Evolutionary conservation across 139 green algal species (phyloP).

Genomic region (Chlorella ohadii): DNA sequence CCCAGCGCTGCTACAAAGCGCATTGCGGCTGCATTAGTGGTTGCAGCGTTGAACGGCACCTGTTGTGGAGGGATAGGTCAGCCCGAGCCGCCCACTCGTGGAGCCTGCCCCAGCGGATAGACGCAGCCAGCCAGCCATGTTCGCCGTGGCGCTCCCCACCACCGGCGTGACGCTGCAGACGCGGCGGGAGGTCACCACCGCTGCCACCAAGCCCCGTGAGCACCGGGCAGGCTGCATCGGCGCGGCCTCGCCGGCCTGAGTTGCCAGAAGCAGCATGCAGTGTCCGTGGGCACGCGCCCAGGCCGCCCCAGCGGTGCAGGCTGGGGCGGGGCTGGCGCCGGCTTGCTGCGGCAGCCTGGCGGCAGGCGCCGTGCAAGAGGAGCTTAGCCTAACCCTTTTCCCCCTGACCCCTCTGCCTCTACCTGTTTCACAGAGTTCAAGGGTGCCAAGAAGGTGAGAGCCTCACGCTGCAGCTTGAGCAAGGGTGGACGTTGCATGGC

Average conservation of each 20-base stretch:
- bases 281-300: too few relatives aligned
- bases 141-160: neutral
- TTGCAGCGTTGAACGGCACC: neutral
- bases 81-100: too few relatives aligned
- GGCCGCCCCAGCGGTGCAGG: neutral
- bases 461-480: too few relatives aligned
- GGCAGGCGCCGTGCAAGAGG: neutral
- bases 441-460: slow-evolving; percentile 26
- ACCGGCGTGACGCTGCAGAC: neutral
- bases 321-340: neutral
- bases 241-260: neutral
- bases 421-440: slow-evolving; percentile 21
- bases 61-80: too few relatives aligned
- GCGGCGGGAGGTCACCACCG: slow-evolving; percentile 11
- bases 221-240: neutral
- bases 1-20: neutral
- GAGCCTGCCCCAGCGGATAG: neutral
- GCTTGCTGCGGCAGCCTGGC: neutral
- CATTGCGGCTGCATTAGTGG: neutral
- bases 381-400: too few relatives aligned
- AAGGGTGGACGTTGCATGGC: too few relatives aligned
- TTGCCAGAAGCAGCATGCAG: neutral
- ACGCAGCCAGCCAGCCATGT: slow-evolving; percentile 3
- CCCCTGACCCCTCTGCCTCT: neutral
- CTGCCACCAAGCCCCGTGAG: slow-evolving; percentile 32